These are phyloP conservation scores for Paramecium pentaurelia DNA, from an alignment of 73 alveolate species.

Conservation along the genomic window DNA sequence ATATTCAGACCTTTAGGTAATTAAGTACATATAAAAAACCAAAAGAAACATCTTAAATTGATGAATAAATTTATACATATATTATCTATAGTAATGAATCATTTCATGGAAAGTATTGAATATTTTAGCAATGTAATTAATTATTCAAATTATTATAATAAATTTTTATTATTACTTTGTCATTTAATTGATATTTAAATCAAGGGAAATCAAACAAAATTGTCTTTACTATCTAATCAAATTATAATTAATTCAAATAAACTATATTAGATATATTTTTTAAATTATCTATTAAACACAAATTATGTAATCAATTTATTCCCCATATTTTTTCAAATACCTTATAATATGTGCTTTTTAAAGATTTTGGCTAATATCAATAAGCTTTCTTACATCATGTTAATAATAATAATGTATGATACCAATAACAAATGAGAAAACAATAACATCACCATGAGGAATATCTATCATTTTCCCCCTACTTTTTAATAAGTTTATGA, in stretches of 20 bases:
- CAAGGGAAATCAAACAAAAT: background rate
- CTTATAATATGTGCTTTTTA: conserved; percentile 23
- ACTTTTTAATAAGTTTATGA: background rate
- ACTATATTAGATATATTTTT: no score
- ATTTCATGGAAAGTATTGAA: background rate
- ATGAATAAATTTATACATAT: background rate
- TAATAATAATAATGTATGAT: conserved; percentile 29
- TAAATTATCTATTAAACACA: background rate
- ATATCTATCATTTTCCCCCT: background rate
- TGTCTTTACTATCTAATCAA: background rate
- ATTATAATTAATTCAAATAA: background rate
- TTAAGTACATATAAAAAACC: background rate
- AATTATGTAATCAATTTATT: background rate
- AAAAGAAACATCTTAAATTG: background rate
- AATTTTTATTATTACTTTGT: background rate
- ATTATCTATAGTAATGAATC: background rate
- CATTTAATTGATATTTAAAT: background rate
- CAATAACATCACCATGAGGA: conserved; percentile 41
- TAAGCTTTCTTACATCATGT: background rate
- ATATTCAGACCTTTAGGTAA: background rate
- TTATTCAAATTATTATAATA: background rate
- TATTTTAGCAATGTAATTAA: background rate
- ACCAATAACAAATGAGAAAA: conserved; percentile 28
- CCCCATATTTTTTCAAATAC: conserved; percentile 42
- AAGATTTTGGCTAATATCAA: conserved; percentile 24